Conservation (phyloP, 2,329 filamentous ascomycete species). For the Aspergillus felis region DNA sequence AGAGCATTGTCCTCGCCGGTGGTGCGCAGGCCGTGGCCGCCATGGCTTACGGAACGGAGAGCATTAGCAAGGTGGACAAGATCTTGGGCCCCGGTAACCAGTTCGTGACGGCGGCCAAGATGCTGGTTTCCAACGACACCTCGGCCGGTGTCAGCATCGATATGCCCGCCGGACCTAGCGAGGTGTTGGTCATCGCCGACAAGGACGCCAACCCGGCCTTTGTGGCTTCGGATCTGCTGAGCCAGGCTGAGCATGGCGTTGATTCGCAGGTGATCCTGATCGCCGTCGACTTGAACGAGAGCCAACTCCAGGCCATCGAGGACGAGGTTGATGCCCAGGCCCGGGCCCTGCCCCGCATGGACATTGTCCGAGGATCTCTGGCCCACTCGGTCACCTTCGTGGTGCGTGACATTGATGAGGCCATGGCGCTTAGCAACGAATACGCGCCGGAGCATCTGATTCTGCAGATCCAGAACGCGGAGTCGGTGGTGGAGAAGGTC, state of each 20-base stretch:
- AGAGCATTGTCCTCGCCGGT: constrained; percentile 92
- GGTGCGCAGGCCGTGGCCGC: constrained; percentile 94
- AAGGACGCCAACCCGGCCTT: constrained; percentile 84
- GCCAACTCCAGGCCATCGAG: constrained; percentile 76
- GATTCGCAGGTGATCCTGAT: constrained; percentile 95
- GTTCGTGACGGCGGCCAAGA: constrained; percentile 97
- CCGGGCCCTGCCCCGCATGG: constrained; percentile 78
- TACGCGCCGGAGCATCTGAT: constrained; percentile 98
- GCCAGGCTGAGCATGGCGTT: constrained; percentile 93
- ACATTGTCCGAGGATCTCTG: constrained; percentile 88
- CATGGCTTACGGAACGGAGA: constrained; percentile 95
- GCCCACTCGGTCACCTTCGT: constrained; percentile 85
- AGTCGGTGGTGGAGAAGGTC: constrained; percentile 70
- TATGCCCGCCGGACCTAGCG: constrained; percentile 95
- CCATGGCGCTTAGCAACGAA: constrained; percentile 79
- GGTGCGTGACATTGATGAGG: constrained; percentile 66
- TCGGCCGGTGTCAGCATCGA: constrained; percentile 94
- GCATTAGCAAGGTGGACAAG: constrained; percentile 95
- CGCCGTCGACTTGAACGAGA: constrained; percentile 71
- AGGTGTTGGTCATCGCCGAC: constrained; percentile 95
- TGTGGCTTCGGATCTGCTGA: constrained; percentile 89
- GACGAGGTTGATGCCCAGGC: constrained; percentile 88
- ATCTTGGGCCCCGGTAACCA: constrained; percentile 97
- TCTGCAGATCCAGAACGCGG: constrained; percentile 76
- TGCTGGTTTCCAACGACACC: constrained; percentile 96